Base-by-base conservation (phyloP, 2,329 filamentous ascomycete species). In the Fusarium papillatum region DNA sequence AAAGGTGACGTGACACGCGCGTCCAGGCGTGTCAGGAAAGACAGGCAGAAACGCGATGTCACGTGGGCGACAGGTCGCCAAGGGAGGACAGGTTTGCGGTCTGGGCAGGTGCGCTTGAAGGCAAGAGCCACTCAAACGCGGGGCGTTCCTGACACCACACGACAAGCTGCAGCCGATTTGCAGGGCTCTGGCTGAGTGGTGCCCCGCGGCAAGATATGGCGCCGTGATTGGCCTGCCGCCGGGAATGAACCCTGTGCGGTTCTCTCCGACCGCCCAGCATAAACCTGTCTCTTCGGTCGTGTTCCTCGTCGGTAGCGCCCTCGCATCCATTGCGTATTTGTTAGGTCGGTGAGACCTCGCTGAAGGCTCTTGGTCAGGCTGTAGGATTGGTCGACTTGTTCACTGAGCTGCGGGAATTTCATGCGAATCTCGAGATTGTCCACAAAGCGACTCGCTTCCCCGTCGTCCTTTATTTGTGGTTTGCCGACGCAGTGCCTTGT, bases 91-190 rank as follows among this genome's bases (percentile, higher is more conserved):
- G 48, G 46, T 38, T 46, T 64, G 22, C 43, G 61, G 31, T 14
- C 43, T 19, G 41, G 62, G 68, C 53, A 66, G 41, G 53, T 64
- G 57, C 50, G 50, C 38, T 64, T 63, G 73, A 68, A 71, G 22
- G 22, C 16, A 55, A 73, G 69, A 74, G 73, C 81, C 79, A 81
- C 77, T 80, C 77, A 80, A 80, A 81, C 79, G 82, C 80, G 81
- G 82, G 82, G 80, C 81, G 82, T 84, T 83, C 82, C 82, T 84
- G 82, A 79, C 81, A 81, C 76, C 74, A 75, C 71, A 73, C 74
- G 66, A 76, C 76, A 79, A 74, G 79, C 80, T 82, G 81, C 81
- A 81, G 78, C 76, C 77, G 78, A 80, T 82, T 79, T 81, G 74
- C 76, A 81, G 79, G 80, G 77, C 80, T 76, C 68, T 67, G 70